These are phyloP conservation scores for Syncephalastrum racemosum DNA, from an alignment of 371 early-diverging fungal genomes.

Conservation along the genomic window DNA sequence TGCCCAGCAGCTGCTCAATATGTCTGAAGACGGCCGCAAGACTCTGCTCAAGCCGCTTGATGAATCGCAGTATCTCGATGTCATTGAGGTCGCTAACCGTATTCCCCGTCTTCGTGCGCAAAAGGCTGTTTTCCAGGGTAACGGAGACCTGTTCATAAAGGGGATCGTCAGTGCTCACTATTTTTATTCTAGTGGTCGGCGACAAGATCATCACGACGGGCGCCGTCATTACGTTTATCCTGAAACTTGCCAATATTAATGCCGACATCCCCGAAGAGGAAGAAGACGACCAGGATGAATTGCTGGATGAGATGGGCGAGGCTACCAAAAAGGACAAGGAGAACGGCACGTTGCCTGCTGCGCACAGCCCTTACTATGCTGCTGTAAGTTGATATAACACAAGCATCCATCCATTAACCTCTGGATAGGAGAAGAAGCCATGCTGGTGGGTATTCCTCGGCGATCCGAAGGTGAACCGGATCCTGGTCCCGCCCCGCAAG, in stretches of 20 bases:
- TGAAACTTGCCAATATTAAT: constrained; percentile 51
- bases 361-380: constrained; percentile 72
- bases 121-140: constrained; percentile 78
- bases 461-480: constrained; percentile 79
- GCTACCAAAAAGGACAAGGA: constrained; percentile 45
- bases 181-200: constrained; percentile 57
- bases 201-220: constrained; percentile 79
- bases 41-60: constrained; percentile 54
- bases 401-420: neutral
- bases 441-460: constrained; percentile 94
- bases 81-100: constrained; percentile 70
- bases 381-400: constrained; percentile 21
- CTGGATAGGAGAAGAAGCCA: constrained; percentile 67
- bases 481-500: constrained; percentile 76
- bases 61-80: constrained; percentile 64
- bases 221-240: constrained; percentile 76
- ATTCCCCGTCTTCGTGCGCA: constrained; percentile 73
- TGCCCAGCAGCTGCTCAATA: constrained; percentile 65
- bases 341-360: constrained; percentile 39
- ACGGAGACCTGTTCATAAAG: neutral
- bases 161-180: neutral
- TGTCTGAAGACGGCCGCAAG: constrained; percentile 65
- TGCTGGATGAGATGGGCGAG: constrained; percentile 27
- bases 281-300: constrained; percentile 41
- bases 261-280: constrained; percentile 20